These are phyloP conservation scores for Quercus dentata DNA, from an alignment of 306 rosid genomes.

Conservation along the genomic window DNA sequence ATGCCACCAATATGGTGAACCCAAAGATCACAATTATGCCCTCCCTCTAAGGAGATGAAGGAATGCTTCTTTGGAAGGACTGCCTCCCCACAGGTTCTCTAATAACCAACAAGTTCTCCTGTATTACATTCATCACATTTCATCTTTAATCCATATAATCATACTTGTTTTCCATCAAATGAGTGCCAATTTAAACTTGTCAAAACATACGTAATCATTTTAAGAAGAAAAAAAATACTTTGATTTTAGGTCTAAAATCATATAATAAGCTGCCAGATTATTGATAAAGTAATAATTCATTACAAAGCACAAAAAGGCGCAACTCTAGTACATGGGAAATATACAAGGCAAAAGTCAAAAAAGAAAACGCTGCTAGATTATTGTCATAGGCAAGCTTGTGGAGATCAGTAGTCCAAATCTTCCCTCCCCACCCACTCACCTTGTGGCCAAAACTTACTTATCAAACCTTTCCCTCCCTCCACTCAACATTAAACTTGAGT, in stretches of 20 bases:
- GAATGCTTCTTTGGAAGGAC: neutral
- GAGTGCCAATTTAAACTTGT: neutral
- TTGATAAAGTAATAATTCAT: too few species aligned
- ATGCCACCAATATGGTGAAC: neutral
- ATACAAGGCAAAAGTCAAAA: neutral
- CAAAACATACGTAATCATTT: neutral
- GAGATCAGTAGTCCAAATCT: too few species aligned
- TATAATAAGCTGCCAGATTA: neutral
- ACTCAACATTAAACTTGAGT: neutral
- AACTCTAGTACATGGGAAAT: neutral
- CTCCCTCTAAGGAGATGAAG: neutral
- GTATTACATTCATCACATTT: neutral
- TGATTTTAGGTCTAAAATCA: neutral
- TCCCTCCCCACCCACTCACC: too few species aligned
- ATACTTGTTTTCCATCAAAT: neutral
- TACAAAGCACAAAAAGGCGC: too few species aligned
- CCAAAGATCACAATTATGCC: neutral
- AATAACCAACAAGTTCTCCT: neutral
- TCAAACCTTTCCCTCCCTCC: too few species aligned
- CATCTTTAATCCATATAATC: neutral
- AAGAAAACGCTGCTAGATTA: neutral
- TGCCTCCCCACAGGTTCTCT: neutral
- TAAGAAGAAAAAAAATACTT: neutral
- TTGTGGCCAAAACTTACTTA: too few species aligned
- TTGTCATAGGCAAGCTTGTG: neutral